Evolutionary conservation across 441 rosid genomes (phyloP), one percentile per base, ranked within the genome.

Genomic region (Biscutella laevigata): DNA sequence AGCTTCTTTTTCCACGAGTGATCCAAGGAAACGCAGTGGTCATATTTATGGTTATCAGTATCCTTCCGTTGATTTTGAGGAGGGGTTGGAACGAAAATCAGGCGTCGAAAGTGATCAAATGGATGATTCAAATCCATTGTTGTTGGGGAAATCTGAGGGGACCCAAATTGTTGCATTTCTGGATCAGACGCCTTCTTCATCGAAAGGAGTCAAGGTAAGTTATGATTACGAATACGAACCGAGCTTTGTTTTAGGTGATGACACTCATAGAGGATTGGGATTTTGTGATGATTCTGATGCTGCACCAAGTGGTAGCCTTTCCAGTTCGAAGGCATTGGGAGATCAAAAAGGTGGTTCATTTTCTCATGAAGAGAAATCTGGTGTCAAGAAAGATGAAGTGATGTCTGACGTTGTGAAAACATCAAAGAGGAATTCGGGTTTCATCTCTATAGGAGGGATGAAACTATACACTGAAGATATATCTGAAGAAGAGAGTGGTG

Each of bases 391-490:
- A 44, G 69, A 70, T 74, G 76, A 68, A 61, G 69, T 70, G 35
- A 33, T 74, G 41, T 42, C 57, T 32, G 48, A 59, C 38, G 58
- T 69, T 72, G 53, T 29, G 41, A 49, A 22, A 38, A 59, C 80
- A 24, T 11, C 47, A 0, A 78, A 57, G 66, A 64, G 73, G 64
- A 82, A 85, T 53, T 66, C 84, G 2, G 86, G 76, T 11, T 83
- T 67, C 66, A 61, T 82, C 36, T 82, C 87, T 32, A 66, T 89
- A 10, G 95, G 82, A 36, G 80, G 92, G 58, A 21, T 83, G 73
- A 83, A 68, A 53, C 41, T 81, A 6, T 84, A 68, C 57, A 85
- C 98, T 3, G 71, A 85, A 67, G 98, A 85, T 72, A 40, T 80
- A 19, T 80, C 88, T 59, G 82, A 68, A 32, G 78, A 29, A 48